Evolutionary conservation across 1,284 basidiomycete genomes (phyloP).

Genomic region (Sporisorium graminicola): DNA sequence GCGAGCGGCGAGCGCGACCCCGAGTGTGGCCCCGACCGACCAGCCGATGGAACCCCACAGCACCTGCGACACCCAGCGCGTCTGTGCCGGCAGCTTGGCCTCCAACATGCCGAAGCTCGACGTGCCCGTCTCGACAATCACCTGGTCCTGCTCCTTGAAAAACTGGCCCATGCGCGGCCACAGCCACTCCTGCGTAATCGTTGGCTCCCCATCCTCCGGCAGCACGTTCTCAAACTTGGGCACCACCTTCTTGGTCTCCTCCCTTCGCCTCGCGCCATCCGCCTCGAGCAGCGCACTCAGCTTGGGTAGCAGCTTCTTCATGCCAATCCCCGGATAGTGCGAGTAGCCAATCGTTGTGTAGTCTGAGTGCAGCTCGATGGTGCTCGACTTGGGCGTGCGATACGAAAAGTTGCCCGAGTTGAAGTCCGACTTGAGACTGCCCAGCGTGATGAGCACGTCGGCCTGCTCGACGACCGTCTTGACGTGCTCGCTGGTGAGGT

Average conservation of each 20-base stretch:
- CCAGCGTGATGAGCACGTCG: slow-evolving; percentile 86
- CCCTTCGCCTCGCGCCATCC: slow-evolving; percentile 14
- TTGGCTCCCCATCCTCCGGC: slow-evolving; percentile 25
- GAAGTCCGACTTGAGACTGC: slow-evolving; percentile 86
- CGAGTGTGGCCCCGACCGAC: slow-evolving; percentile 79
- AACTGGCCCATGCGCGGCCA: slow-evolving; percentile 87
- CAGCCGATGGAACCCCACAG: slow-evolving; percentile 90
- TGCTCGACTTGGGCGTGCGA: slow-evolving; percentile 53
- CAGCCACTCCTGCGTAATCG: slow-evolving; percentile 72
- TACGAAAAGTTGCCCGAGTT: slow-evolving; percentile 81
- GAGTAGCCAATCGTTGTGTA: slow-evolving; percentile 70
- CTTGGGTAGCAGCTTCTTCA: slow-evolving; percentile 61
- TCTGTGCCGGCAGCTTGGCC: slow-evolving; percentile 34
- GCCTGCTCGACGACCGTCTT: slow-evolving; percentile 83
- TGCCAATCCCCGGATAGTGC: slow-evolving; percentile 71
- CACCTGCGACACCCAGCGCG: slow-evolving; percentile 72
- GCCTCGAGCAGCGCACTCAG: slow-evolving; percentile 38
- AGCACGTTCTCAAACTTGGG: slow-evolving; percentile 37
- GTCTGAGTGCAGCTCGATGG: slow-evolving; percentile 81
- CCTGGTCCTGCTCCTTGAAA: slow-evolving; percentile 74
- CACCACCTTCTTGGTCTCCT: slow-evolving; percentile 30
- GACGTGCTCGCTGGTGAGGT: slow-evolving; percentile 73
- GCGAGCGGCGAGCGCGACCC: slow-evolving; percentile 81
- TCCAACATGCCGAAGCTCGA: slow-evolving; percentile 50
- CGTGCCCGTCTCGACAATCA: slow-evolving; percentile 66